Base-by-base conservation (phyloP, 495 filamentous ascomycete genomes). In the Penicillium herquei region DNA sequence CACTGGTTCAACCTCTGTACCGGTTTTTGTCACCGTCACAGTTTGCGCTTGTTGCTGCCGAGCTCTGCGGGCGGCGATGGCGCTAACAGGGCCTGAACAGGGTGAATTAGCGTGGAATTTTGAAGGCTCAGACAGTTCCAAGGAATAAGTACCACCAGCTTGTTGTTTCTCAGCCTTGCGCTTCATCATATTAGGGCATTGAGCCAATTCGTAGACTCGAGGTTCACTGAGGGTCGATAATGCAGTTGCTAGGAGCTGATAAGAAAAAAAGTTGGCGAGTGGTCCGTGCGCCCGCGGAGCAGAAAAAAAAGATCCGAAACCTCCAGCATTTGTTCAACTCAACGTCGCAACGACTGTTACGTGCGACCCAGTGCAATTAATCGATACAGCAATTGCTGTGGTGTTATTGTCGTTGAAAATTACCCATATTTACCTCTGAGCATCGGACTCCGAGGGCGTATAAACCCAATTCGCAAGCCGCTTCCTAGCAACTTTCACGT, bases 261-360 rank as follows among this genome's bases (percentile, higher is more conserved):
- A 68, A 68, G 65, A 64, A 66, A 68, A 65, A 68, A 71, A 65
- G 63, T 65, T 65, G 63, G 57, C 60, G 21, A 54, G 64, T 75
- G 74, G 74, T 69, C 74, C 65, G 74, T 77, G 74, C 74, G 63
- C 68, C 62, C 69, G 73, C 71, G 70, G 73, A 76, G 69, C 63
- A 73, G 52, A 68, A 69, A 73, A 75, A 74, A 72, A 75, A 74
- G 70, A 63, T 64, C 58, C 64, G 64, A 63, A 47, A 52, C 41
- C 18, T 57, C 45, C 47, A 62, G 52, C 55, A 54, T 55, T n/a
- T 41, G 14, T 39, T 32, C 46, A 54, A 41, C 53, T 56, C 51
- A 63, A 61, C 52, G 41, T 51, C 46, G 44, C 50, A 45, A 54
- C 17, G 37, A 53, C 33, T 47, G 33, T 52, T 41, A 39, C 37